A percentile compares a stretch with the other conserved stretches of the same genome.
Evolutionary conservation across 1,139 yeast species (phyloP).

Genomic region (Scheffersomyces lignicola): DNA sequence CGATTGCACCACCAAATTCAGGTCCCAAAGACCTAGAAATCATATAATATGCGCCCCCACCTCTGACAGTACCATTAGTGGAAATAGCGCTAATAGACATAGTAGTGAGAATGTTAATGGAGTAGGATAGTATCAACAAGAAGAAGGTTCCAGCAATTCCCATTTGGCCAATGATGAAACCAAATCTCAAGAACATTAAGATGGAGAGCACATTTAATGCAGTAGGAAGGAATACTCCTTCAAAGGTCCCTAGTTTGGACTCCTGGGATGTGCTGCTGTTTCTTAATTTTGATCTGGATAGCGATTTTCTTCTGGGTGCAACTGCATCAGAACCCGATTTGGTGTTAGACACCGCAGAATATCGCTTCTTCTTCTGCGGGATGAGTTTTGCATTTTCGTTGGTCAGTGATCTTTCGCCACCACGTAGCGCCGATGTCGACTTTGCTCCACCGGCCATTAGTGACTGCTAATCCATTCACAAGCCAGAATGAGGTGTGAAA

Average conservation of each 20-base stretch:
- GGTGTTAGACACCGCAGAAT: too few species aligned
- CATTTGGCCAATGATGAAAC: constrained; percentile 77
- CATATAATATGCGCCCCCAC: constrained; percentile 87
- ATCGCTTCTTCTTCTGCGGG: neutral
- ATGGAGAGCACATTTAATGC: constrained; percentile 75
- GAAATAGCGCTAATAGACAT: constrained; percentile 76
- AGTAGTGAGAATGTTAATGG: constrained; percentile 67
- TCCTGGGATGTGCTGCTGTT: neutral
- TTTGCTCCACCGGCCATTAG: neutral
- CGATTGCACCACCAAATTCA: constrained; percentile 83
- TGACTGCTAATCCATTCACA: too few species aligned
- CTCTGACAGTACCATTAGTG: constrained; percentile 79
- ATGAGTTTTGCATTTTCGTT: neutral
- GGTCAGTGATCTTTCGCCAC: neutral
- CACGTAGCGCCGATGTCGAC: neutral
- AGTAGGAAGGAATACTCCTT: constrained; percentile 79
- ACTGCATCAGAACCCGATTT: too few species aligned
- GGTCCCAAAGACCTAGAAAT: constrained; percentile 78
- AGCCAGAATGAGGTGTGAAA: too few species aligned
- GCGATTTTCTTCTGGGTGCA: neutral
- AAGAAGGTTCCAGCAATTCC: constrained; percentile 66
- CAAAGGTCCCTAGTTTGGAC: constrained; percentile 64
- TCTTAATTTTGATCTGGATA: constrained; percentile 1
- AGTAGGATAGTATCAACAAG: constrained; percentile 58
- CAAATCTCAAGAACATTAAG: constrained; percentile 77